These are phyloP conservation scores for Sugiyamaella pinicola DNA, from an alignment of 1,139 yeast genomes.

Conservation along the genomic window DNA sequence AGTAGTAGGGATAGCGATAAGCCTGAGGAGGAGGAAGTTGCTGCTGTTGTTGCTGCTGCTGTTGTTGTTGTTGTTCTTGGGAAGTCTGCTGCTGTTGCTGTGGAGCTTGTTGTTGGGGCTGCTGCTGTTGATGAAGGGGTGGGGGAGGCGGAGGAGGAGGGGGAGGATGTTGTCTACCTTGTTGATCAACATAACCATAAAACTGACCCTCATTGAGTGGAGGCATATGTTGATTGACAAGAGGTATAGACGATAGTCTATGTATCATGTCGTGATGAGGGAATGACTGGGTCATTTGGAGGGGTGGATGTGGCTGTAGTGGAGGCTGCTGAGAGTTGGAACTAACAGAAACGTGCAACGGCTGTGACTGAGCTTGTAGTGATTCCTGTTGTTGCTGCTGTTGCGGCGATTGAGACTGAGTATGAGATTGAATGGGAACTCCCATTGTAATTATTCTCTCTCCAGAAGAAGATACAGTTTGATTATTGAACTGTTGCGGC, in stretches of 20 bases:
- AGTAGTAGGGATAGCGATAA: conserved; percentile 22
- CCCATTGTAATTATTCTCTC: conserved; percentile 1
- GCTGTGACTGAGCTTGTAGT: conserved; percentile 14
- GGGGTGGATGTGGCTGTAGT: neutral
- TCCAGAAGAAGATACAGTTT: neutral
- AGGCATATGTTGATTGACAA: conserved; percentile 6
- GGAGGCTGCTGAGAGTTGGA: neutral
- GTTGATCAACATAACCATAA: conserved; percentile 11
- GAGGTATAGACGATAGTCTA: conserved; percentile 15
- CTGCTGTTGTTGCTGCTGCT: conserved; percentile 4
- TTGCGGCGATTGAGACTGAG: conserved; percentile 11
- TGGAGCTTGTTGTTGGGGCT: conserved; percentile 1
- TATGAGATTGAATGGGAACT: neutral
- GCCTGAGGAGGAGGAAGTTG: conserved; percentile 14
- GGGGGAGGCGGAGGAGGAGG: conserved; percentile 13
- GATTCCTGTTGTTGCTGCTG: conserved; percentile 17
- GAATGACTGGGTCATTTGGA: conserved; percentile 3
- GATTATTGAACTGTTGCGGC: conserved; percentile 13
- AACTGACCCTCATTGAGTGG: conserved; percentile 15
- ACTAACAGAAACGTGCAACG: neutral
- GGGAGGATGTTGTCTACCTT: conserved; percentile 1
- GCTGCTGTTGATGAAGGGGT: conserved; percentile 4
- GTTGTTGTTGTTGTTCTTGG: neutral
- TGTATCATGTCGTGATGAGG: conserved; percentile 12
- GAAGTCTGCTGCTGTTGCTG: neutral